These are phyloP conservation scores for Breynia disticha DNA, from an alignment of 441 rosid species.

Conservation along the genomic window DNA sequence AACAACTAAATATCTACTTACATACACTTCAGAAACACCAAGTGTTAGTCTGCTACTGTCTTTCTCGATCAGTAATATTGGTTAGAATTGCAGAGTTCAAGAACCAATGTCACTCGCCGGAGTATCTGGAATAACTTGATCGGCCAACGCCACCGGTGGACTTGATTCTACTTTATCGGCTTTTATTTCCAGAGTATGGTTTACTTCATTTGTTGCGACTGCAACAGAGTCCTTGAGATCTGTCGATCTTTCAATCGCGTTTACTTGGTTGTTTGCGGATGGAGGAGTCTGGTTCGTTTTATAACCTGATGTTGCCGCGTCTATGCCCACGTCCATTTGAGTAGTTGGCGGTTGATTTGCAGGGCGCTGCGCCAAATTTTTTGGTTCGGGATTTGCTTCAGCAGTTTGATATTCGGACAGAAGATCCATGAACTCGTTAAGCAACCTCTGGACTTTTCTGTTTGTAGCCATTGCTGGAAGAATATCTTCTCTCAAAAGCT, in stretches of 20 bases:
- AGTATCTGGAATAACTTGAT: not conserved
- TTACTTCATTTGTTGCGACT: not conserved
- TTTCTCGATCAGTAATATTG: too few species aligned
- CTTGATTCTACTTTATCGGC: slow-evolving; percentile 9
- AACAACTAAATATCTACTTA: not conserved
- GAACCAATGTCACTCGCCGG: too few species aligned
- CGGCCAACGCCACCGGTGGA: slow-evolving; percentile 6
- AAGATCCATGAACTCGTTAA: slow-evolving; percentile 86
- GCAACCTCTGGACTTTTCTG: slow-evolving; percentile 89
- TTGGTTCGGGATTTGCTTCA: slow-evolving; percentile 24
- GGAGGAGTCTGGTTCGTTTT: slow-evolving; percentile 6
- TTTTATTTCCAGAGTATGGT: not conserved
- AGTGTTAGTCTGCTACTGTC: too few species aligned
- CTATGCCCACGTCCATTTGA: slow-evolving; percentile 30
- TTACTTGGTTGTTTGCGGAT: slow-evolving; percentile 18
- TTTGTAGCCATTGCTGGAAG: slow-evolving; percentile 97
- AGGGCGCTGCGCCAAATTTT: slow-evolving; percentile 9
- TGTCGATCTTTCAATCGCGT: slow-evolving; percentile 9
- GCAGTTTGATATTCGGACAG: slow-evolving; percentile 67
- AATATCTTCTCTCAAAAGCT: slow-evolving; percentile 72
- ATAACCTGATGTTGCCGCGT: slow-evolving; percentile 10
- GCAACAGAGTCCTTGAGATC: slow-evolving; percentile 5
- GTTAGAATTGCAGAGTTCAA: too few species aligned
- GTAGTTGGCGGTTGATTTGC: slow-evolving; percentile 11
- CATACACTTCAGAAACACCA: too few species aligned